Evolutionary conservation across 1,139 yeast genomes (phyloP), one percentile per base, ranked within the genome.

Genomic region (Zhuliangozyma parablackwelliae): DNA sequence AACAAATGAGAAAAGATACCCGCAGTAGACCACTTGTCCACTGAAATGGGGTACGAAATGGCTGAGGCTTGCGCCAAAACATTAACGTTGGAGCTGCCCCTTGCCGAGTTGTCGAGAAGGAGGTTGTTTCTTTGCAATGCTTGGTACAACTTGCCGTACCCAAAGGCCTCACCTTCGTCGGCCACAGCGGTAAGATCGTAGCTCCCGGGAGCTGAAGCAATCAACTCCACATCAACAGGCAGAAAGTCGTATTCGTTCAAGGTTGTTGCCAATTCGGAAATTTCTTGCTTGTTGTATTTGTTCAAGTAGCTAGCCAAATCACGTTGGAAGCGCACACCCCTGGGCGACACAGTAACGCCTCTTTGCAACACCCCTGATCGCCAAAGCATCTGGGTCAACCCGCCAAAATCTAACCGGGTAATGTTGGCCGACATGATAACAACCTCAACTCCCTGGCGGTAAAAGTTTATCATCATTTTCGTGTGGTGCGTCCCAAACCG

Each of bases 311-410:
- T 45, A 1, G 59, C 32, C 9, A 81, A 52, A 45, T 74, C 77
- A 2, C 38, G 48, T 33, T 56, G 67, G 57, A 63, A 69, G 21
- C 48, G 33, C 24, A 20, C 13, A 5, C 47, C 58, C 3, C 20
- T 7, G 2, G 25, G 21, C 2, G 33, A 32, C n/a, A 3, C 30
- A 10, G 34, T 51, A 32, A 6, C 31, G 8, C 40, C 50, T 21
- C 38, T 46, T 0, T 10, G 10, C n/a, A 80, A 48, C 25, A 57
- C 45, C 1, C 83, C 86, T 4, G 83, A 75, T 30, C 69, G 56
- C 89, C 88, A 82, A 28, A 74, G 59, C 69, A 79, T 78, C 51
- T 82, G 88, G 3, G 83, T 80, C 36, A 82, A 75, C 1, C 70
- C 70, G 5, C 63, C 62, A 39, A 78, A 69, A 52, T 82, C 89